Evolutionary conservation across 495 filamentous ascomycete species (phyloP), one percentile per base, ranked within the genome.

Genomic region (Cairneyella variabilis): DNA sequence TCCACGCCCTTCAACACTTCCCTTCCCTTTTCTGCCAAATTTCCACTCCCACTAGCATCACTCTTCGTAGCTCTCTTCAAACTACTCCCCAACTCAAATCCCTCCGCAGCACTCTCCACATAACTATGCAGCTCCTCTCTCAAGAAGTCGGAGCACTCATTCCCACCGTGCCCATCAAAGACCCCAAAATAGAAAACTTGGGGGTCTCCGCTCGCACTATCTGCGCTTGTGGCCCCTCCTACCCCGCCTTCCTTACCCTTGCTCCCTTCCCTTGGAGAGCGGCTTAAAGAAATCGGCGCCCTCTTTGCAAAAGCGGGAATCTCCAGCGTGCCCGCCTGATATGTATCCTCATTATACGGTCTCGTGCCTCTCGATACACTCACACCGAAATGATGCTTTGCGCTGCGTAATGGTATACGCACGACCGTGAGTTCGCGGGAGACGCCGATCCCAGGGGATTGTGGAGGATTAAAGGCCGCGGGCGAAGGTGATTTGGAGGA

Each of bases 181-280:
- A 97, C 84, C 2, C 80, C 90, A 70, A 95, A 98, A 67, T 97
- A 98, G 69, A 98, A 98, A 6, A 97, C 86, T 63, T 96, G 91
- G 7, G 91, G 91, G 66, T 96, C 91, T 7, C 90, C 91, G 58
- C 82, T 87, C 3, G 87, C 80, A 42, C 82, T 85, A 49, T 88
- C 83, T 16, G 89, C 88, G 23, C 73, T 74, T 22, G 78, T 85
- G 8, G 74, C 76, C 60, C 82, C 79, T 10, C 75, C 80, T 5
- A 67, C 65, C 43, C 54, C 61, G 20, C 56, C 72, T n/a, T n/a
- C n/a, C n/a, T n/a, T n/a, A n/a, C n/a, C n/a, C n/a, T n/a, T n/a
- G n/a, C n/a, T n/a, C n/a, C n/a, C n/a, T n/a, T n/a, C n/a, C n/a
- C n/a, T n/a, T n/a, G n/a, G n/a, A n/a, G n/a, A n/a, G 25, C 70